phyloP scores from a whole-genome alignment of 2,329 filamentous ascomycete species.

The Pestalotiopsis sp. region DNA sequence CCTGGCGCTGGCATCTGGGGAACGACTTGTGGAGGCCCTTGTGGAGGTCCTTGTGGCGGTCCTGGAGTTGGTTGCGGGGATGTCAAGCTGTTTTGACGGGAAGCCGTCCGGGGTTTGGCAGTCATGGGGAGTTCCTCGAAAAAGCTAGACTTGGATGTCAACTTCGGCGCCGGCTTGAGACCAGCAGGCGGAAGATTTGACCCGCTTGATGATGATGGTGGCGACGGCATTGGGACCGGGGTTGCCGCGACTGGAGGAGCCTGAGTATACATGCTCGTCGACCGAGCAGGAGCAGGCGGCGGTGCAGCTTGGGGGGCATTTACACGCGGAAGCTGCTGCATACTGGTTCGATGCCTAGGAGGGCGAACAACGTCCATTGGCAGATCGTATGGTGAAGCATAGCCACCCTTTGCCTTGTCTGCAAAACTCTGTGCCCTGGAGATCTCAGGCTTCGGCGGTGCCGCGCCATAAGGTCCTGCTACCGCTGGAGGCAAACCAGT shows the following conservation, averaged over 20 bases:
- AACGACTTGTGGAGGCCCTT: constrained; percentile 22
- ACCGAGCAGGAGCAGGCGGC: constrained; percentile 24
- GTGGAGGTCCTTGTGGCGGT: constrained; percentile 33
- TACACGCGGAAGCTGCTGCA: constrained; percentile 52
- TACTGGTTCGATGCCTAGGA: constrained; percentile 62
- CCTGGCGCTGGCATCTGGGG: constrained; percentile 17
- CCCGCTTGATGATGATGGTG: constrained; percentile 40
- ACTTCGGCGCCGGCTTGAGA: constrained; percentile 35
- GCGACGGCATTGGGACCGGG: constrained; percentile 28
- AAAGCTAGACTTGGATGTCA: constrained; percentile 56
- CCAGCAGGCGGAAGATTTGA: constrained; percentile 30
- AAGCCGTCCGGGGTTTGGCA: constrained; percentile 60
- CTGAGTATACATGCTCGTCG: constrained; percentile 55
- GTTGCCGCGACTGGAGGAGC: constrained; percentile 21
- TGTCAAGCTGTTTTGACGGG: constrained; percentile 48
- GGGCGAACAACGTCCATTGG: constrained; percentile 82
- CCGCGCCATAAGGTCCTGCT: constrained; percentile 33
- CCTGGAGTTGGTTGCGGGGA: constrained; percentile 42
- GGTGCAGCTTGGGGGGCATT: constrained; percentile 43
- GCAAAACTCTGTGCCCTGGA: constrained; percentile 78
- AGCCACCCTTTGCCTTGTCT: constrained; percentile 87
- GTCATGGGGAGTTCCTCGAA: constrained; percentile 75
- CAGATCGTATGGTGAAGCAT: constrained; percentile 91
- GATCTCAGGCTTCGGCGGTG: constrained; percentile 43
- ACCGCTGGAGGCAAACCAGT: constrained; percentile 20